Conservation (phyloP, 441 rosid genomes). For the Jatropha podagrica region DNA sequence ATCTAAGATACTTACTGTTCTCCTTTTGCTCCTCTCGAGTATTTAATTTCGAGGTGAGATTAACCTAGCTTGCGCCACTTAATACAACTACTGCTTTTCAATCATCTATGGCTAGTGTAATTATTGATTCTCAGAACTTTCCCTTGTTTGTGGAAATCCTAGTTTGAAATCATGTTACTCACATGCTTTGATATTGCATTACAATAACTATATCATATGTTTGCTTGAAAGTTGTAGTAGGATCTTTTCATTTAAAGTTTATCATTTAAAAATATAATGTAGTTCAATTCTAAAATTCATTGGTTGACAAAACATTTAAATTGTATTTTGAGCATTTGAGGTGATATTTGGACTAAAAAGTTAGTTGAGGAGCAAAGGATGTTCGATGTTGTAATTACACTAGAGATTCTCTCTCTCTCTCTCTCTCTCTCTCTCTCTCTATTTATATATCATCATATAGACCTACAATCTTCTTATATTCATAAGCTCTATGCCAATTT, state of each 20-base stretch:
- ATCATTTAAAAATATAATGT: background rate
- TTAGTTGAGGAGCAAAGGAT: slow-evolving; percentile 74
- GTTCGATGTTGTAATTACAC: slow-evolving; percentile 81
- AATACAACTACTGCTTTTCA: background rate
- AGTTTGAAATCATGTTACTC: background rate
- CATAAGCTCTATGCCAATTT: background rate
- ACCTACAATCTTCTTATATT: background rate
- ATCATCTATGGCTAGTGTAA: background rate
- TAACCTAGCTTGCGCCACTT: background rate
- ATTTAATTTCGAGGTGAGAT: background rate
- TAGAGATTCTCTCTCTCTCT: slow-evolving; percentile 53
- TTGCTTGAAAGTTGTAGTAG: background rate
- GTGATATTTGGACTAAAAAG: slow-evolving; percentile 48
- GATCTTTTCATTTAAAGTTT: background rate
- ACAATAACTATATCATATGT: background rate
- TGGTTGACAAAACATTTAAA: background rate
- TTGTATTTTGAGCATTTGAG: background rate
- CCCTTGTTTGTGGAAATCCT: no score
- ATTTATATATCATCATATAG: background rate
- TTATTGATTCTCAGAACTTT: background rate
- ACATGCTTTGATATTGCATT: background rate
- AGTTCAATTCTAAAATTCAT: background rate
- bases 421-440: slow-evolving; percentile 5
- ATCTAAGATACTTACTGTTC: background rate
- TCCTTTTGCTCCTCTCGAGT: background rate